Evolutionary conservation across 768 basidiomycete species (phyloP).

Genomic region (Coprinopsis strossmayeri): DNA sequence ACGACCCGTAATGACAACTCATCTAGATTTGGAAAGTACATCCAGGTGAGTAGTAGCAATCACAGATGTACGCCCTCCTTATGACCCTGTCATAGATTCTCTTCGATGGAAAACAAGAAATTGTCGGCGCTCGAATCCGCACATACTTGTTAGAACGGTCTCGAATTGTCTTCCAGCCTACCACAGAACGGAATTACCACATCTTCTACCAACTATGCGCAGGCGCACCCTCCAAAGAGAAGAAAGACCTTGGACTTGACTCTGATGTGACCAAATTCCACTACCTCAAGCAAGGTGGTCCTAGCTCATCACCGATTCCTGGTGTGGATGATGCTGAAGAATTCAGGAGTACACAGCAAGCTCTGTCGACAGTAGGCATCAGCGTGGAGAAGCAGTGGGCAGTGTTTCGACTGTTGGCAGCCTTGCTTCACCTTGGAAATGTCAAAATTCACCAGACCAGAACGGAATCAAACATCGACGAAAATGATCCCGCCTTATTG

Average conservation of each 20-base stretch:
- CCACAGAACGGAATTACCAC: slow-evolving; percentile 97
- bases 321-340: slow-evolving; percentile 97
- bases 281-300: slow-evolving; percentile 91
- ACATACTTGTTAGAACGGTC: slow-evolving; percentile 98
- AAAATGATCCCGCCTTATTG: slow-evolving; percentile 72
- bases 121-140: slow-evolving; percentile 97
- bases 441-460: slow-evolving; percentile 82
- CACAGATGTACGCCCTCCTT: no score
- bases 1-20: slow-evolving; percentile 99
- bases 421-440: slow-evolving; percentile 95
- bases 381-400: slow-evolving; percentile 98
- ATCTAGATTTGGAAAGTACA: slow-evolving; percentile 98
- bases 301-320: slow-evolving; percentile 74
- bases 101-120: slow-evolving; percentile 92
- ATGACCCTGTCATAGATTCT: no score
- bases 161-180: slow-evolving; percentile 94
- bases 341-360: slow-evolving; percentile 89
- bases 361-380: slow-evolving; percentile 94
- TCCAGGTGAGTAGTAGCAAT: slow-evolving; percentile 60
- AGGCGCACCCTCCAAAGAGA: slow-evolving; percentile 91
- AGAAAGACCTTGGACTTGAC: slow-evolving; percentile 90
- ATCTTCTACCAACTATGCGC: slow-evolving; percentile 99
- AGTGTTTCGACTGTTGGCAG: slow-evolving; percentile 89
- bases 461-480: slow-evolving; percentile 78
- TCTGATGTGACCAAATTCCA: slow-evolving; percentile 81